A percentile compares a stretch with the other conserved stretches of the same genome.
Evolutionary conservation across 768 basidiomycete genomes (phyloP).

Genomic region (Lentinula boryana): DNA sequence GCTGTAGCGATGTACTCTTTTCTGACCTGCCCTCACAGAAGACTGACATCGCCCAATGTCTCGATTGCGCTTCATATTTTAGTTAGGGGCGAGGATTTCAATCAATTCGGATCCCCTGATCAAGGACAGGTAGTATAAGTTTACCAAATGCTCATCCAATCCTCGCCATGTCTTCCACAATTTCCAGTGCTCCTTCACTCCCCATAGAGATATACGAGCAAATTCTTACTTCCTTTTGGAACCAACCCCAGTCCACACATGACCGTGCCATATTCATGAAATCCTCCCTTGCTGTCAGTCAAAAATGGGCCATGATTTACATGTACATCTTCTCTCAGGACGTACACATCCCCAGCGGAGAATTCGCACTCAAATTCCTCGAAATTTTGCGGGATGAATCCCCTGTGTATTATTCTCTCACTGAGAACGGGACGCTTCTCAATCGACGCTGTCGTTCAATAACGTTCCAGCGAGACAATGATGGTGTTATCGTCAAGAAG

Average conservation of each 20-base stretch:
- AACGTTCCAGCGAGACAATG: background rate
- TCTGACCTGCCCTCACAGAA: too few species aligned
- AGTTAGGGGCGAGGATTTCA: too few species aligned
- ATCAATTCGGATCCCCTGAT: too few species aligned
- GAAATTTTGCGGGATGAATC: background rate
- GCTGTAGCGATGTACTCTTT: too few species aligned
- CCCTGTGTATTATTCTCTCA: background rate
- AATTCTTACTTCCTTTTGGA: background rate
- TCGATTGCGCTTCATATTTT: too few species aligned
- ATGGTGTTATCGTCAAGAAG: background rate
- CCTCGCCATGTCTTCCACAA: background rate
- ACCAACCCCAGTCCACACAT: background rate
- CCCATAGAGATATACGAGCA: background rate
- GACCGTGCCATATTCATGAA: conserved; percentile 1
- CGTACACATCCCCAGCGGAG: background rate
- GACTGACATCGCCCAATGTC: too few species aligned
- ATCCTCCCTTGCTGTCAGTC: background rate
- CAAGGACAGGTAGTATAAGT: background rate
- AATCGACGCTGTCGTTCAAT: background rate
- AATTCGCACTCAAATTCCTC: background rate
- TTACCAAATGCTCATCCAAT: background rate
- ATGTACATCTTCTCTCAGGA: background rate
- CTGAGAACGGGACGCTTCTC: background rate
- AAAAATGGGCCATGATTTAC: background rate
- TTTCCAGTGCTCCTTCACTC: background rate